A percentile compares a stretch with the other conserved stretches of the same genome.
Evolutionary conservation across 306 rosid species (phyloP).

Genomic region (Rosa rugosa): DNA sequence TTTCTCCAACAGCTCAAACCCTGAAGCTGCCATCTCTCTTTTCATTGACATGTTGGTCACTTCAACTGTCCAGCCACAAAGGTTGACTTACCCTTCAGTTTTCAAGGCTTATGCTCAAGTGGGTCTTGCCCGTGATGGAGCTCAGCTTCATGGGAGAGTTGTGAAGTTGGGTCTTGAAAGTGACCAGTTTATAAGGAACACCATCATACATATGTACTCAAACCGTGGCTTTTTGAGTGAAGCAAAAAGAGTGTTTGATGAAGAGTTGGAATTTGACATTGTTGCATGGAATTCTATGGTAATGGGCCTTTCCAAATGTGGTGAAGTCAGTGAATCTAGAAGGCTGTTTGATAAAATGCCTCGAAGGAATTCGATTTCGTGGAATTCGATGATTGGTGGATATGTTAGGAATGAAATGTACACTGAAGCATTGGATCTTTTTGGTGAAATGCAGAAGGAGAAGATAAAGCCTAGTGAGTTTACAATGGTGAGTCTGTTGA

Average conservation of each 20-base stretch:
- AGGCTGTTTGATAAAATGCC: slow-evolving; percentile 67
- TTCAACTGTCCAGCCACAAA: slow-evolving; percentile 50
- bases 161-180: slow-evolving; percentile 52
- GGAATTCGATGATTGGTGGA: slow-evolving; percentile 89
- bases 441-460: slow-evolving; percentile 57
- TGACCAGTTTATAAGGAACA: slow-evolving; percentile 59
- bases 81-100: slow-evolving; percentile 79
- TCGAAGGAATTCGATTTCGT: slow-evolving; percentile 50
- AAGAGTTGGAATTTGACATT: slow-evolving; percentile 45
- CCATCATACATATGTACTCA: slow-evolving; percentile 64
- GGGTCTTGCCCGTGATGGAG: slow-evolving; percentile 55
- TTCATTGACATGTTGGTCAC: slow-evolving; percentile 69
- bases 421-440: slow-evolving; percentile 57
- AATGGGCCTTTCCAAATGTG: slow-evolving; percentile 71
- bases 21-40: slow-evolving; percentile 54
- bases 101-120: slow-evolving; percentile 77
- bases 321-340: slow-evolving; percentile 59
- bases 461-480: slow-evolving; percentile 60
- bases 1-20: slow-evolving; percentile 69
- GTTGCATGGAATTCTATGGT: slow-evolving; percentile 86
- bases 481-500: slow-evolving; percentile 89
- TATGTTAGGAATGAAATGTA: slow-evolving; percentile 72
- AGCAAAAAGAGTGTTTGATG: slow-evolving; percentile 55
- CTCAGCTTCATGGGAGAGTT: slow-evolving; percentile 88
- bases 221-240: slow-evolving; percentile 64